These are phyloP conservation scores for Colletotrichum tofieldiae DNA, from an alignment of 2,329 filamentous ascomycete species.

Conservation along the genomic window DNA sequence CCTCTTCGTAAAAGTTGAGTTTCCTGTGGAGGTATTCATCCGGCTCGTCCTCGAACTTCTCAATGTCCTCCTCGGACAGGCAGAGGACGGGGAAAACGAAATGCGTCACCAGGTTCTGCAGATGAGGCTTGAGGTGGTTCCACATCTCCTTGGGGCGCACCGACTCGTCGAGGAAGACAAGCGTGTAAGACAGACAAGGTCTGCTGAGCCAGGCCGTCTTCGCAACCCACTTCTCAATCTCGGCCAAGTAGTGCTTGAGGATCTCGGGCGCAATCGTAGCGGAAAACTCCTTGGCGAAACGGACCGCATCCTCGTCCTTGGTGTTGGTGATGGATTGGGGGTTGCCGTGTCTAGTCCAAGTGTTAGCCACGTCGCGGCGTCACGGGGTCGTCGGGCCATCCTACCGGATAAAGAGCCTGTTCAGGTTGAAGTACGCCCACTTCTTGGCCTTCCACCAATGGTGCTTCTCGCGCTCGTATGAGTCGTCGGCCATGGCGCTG, in stretches of 20 bases:
- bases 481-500: slow-evolving; percentile 81
- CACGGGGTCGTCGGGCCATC: slow-evolving; percentile 44
- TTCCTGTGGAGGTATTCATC: slow-evolving; percentile 98
- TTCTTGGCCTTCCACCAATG: slow-evolving; percentile 99
- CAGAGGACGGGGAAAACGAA: slow-evolving; percentile 97
- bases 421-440: slow-evolving; percentile 98
- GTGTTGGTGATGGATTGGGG: slow-evolving; percentile 73
- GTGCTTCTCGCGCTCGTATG: slow-evolving; percentile 90
- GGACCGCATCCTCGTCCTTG: slow-evolving; percentile 82
- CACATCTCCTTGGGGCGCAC: slow-evolving; percentile 98
- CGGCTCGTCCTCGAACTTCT: slow-evolving; percentile 94
- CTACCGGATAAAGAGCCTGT: slow-evolving; percentile 92
- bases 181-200: slow-evolving; percentile 91
- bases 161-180: slow-evolving; percentile 97
- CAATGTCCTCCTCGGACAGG: slow-evolving; percentile 90
- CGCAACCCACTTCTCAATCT: slow-evolving; percentile 98
- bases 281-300: slow-evolving; percentile 93
- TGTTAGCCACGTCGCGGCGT: slow-evolving; percentile 46
- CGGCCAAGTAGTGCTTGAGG: slow-evolving; percentile 91
- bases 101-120: slow-evolving; percentile 93
- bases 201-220: slow-evolving; percentile 97
- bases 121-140: slow-evolving; percentile 92
- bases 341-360: slow-evolving; percentile 83
- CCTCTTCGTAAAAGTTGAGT: slow-evolving; percentile 97
- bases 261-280: slow-evolving; percentile 95